Conservation (phyloP, 176 grass and related monocot genomes). For the Dactylis glomerata region DNA sequence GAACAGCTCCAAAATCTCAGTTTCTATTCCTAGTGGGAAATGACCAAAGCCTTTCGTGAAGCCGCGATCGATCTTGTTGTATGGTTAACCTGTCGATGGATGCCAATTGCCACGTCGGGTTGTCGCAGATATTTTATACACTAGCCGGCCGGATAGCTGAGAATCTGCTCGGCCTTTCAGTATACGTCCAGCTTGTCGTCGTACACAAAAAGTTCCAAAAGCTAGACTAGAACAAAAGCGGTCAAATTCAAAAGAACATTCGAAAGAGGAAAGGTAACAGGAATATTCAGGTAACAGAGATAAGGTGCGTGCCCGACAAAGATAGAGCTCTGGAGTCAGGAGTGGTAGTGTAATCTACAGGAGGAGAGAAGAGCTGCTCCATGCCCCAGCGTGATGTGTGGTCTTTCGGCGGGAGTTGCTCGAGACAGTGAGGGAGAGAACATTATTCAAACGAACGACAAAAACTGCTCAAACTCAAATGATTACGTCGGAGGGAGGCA, state of each 20-base stretch:
- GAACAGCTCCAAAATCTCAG: slow-evolving; percentile 7
- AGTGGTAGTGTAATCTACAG: background rate
- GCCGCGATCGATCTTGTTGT: background rate
- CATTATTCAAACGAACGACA: background rate
- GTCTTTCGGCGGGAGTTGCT: background rate
- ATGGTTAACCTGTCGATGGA: background rate
- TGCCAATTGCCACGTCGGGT: slow-evolving; percentile 4
- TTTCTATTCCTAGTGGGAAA: slow-evolving; percentile 7
- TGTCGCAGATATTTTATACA: slow-evolving; percentile 9
- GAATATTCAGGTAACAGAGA: too few species aligned
- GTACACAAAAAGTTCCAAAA: background rate
- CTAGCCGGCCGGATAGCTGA: background rate
- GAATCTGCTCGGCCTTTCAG: background rate
- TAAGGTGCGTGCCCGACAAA: background rate
- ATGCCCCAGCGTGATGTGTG: slow-evolving; percentile 7
- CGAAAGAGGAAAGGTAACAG: background rate
- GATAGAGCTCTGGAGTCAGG: background rate
- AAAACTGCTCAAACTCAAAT: background rate
- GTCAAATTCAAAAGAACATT: slow-evolving; percentile 30
- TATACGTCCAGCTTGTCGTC: background rate
- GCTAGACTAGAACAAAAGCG: background rate
- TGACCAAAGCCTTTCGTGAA: background rate
- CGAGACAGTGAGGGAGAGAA: background rate
- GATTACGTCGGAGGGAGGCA: background rate
- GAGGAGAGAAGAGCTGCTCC: background rate